Percentiles rank a stretch among this genome's conserved stretches.
Conservation (phyloP, 768 basidiomycete species). For the Boletus fagicola region DNA sequence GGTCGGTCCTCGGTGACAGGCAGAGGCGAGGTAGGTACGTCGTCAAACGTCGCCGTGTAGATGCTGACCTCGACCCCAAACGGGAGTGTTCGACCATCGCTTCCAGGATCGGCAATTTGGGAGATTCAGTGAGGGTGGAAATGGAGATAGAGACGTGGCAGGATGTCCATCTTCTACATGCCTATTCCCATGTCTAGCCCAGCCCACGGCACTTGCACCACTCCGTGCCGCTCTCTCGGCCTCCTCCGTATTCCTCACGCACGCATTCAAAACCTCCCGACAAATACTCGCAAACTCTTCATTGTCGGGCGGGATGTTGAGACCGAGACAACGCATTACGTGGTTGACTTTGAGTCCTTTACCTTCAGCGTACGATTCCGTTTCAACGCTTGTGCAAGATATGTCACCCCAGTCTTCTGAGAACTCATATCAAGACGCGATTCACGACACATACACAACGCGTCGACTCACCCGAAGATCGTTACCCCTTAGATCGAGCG, state of each 20-base stretch:
- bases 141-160: no score
- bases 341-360: slow-evolving; percentile 82
- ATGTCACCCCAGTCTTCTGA: slow-evolving; percentile 68
- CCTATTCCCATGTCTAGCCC: neutral
- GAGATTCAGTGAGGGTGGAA: no score
- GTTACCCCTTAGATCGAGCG: slow-evolving; percentile 89
- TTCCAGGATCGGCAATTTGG: no score
- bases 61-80: no score
- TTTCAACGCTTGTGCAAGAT: slow-evolving; percentile 93
- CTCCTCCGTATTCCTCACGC: slow-evolving; percentile 91
- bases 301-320: slow-evolving; percentile 85
- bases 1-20: no score
- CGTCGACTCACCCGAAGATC: slow-evolving; percentile 73
- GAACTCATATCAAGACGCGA: neutral
- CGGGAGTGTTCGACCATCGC: no score
- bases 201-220: slow-evolving; percentile 3
- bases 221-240: slow-evolving; percentile 47
- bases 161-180: slow-evolving; percentile 18
- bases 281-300: slow-evolving; percentile 83
- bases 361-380: slow-evolving; percentile 90
- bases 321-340: slow-evolving; percentile 86
- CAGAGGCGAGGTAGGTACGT: no score
- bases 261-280: slow-evolving; percentile 85
- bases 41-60: no score
- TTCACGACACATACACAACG: neutral